Evolutionary conservation across 78 protist genomes (phyloP).

Genomic region (Bodo saltans): DNA sequence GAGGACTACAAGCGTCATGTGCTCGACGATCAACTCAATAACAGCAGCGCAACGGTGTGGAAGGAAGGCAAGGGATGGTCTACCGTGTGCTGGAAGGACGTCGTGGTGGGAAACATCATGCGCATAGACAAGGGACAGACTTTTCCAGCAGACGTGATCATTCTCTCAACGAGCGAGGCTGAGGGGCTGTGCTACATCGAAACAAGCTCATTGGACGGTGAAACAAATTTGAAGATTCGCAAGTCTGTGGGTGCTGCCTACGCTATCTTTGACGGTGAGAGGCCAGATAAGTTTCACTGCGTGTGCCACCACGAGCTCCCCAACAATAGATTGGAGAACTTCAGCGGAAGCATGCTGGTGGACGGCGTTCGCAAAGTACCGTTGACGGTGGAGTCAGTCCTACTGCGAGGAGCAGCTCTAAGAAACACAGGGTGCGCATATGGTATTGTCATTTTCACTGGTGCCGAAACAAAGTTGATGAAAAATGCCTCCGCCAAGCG

Average conservation of each 20-base stretch:
- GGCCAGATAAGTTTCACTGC: not conserved
- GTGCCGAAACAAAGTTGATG: conserved; percentile 81
- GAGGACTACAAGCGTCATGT: conserved; percentile 46
- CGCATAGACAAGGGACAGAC: conserved; percentile 39
- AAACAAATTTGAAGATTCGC: conserved; percentile 52
- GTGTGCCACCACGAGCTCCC: not conserved
- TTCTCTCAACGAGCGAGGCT: conserved; percentile 55
- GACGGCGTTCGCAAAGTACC: conserved; percentile 18
- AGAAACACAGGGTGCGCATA: conserved; percentile 10
- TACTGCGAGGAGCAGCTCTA: conserved; percentile 45
- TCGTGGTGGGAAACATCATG: conserved; percentile 57
- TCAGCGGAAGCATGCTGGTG: not conserved
- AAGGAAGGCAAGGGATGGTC: not conserved
- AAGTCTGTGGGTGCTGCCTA: conserved; percentile 30
- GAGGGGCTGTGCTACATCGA: conserved; percentile 72
- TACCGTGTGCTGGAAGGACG: conserved; percentile 3
- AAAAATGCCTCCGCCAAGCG: conserved; percentile 38
- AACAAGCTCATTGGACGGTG: conserved; percentile 76
- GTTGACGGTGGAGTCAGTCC: conserved; percentile 34
- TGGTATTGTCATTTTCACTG: conserved; percentile 72
- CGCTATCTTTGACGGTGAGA: not conserved
- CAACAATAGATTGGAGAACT: not conserved
- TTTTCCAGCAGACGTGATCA: conserved; percentile 67
- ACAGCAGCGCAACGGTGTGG: not conserved
- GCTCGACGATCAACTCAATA: conserved; percentile 29